Evolutionary conservation across 2,329 filamentous ascomycete species (phyloP), one percentile per base, ranked within the genome.

Genomic region (Tolypocladium tundrense): DNA sequence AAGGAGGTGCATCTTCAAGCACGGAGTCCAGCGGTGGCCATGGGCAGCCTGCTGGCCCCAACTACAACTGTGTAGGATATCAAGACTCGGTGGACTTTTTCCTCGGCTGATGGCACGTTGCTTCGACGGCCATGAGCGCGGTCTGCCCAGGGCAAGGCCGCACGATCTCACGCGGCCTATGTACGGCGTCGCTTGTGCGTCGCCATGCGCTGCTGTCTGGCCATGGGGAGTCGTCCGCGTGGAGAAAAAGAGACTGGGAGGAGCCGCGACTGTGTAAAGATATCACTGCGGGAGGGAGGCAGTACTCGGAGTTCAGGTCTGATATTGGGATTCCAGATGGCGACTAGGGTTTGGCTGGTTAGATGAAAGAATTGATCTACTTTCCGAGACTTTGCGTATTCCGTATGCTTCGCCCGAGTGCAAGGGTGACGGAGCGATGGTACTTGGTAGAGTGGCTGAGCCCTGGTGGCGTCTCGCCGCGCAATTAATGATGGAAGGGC

Each of bases 1-100:
- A 72, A 67, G 72, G 71, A 66, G 60, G 61, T 64, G 62, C 58
- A 63, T 60, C 63, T 59, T 58, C 59, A 56, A 57, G 57, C 57
- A 60, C 62, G 58, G 61, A 52, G 58, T 58, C 61, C 53, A 58
- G 57, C 51, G 60, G 58, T 41, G 56, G 61, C 58, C 54, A 61
- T 54, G 64, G 59, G 54, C 60, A 63, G 37, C 61, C 50, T 37
- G 55, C 52, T 53, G 50, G 53, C 39, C 43, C 56, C 40, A 16
- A 41, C 54, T 45, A 43, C 57, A 31, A 54, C 37, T 19, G 14
- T 48, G 48, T 54, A 42, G 41, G 50, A 54, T 57, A 50, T 27
- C 33, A 31, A n/a, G 51, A 35, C 21, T 53, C 48, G 31, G 48
- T 35, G 19, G 31, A 35, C 31, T 52, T 52, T 37, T 52, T 21